These are phyloP conservation scores for Piloderma croceum DNA, from an alignment of 768 basidiomycete species.

Conservation along the genomic window DNA sequence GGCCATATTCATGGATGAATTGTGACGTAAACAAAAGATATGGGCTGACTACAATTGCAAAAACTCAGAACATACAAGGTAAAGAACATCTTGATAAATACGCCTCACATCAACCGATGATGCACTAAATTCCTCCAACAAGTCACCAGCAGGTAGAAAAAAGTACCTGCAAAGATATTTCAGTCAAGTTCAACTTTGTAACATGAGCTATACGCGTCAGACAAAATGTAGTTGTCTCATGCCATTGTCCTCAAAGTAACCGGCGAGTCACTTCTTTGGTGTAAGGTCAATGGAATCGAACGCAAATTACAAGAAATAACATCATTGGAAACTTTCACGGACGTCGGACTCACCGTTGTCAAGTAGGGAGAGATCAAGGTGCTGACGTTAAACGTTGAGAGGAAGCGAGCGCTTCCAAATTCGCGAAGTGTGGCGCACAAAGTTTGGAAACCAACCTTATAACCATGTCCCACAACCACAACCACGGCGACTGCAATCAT, in stretches of 20 bases:
- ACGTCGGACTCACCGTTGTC: too few species aligned
- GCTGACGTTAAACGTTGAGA: too few species aligned
- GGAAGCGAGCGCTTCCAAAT: too few species aligned
- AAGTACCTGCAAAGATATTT: too few species aligned
- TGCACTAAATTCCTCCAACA: too few species aligned
- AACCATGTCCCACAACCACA: slow-evolving; percentile 51
- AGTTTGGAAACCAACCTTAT: not conserved
- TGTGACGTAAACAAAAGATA: slow-evolving; percentile 8
- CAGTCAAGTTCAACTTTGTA: too few species aligned
- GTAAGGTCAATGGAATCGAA: slow-evolving; percentile 60
- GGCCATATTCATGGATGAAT: slow-evolving; percentile 24
- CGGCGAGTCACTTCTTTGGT: slow-evolving; percentile 76
- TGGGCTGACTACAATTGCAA: slow-evolving; percentile 14
- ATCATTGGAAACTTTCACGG: too few species aligned
- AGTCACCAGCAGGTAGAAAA: too few species aligned
- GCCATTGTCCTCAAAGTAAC: slow-evolving; percentile 59
- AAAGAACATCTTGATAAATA: too few species aligned
- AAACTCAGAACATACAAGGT: slow-evolving; percentile 4
- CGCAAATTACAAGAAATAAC: slow-evolving; percentile 79
- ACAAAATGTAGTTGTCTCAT: slow-evolving; percentile 61
- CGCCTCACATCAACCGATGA: not conserved
- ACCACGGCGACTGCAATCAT: slow-evolving; percentile 48
- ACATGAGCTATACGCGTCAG: too few species aligned
- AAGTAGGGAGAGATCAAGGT: too few species aligned
- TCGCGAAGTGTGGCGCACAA: too few species aligned